Base-by-base conservation (phyloP, 2,329 filamentous ascomycete species). In the Leptographium wingfieldii region DNA sequence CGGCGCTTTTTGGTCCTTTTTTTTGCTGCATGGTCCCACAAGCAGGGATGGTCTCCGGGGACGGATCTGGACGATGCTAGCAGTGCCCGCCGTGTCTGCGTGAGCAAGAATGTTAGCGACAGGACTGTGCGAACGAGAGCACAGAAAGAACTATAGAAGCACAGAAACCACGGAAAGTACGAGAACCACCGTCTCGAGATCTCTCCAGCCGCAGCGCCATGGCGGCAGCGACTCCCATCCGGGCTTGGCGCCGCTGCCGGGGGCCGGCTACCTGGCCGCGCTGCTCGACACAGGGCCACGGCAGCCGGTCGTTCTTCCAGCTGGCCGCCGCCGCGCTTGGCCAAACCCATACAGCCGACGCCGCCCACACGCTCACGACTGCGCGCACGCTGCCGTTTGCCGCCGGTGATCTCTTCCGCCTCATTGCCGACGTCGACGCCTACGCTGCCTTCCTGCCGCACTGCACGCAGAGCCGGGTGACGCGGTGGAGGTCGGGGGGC, bases 381-480 rank as follows among this genome's bases (percentile, higher is more conserved):
- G 79, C 80, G 25, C 87, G 90, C 63, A 87, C 80, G 4, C 85
- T 97, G 16, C 87, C 88, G 16, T 95, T 95, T 77, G 75, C 85
- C 0, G 77, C 84, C 38, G 68, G 73, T 5, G 77, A 83, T 1
- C 84, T 99, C 66, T 99, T 94, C 81, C 78, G 79, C 65, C 81
- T 96, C 59, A 92, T 99, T 71, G 85, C 91, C 74, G 90, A 96
- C 73, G 85, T 99, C 65, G 83, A 90, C 72, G 84, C 83, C 64
- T 99, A 99, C 81, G 77, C 80, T 46, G 72, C 77, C 65, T 99
- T 97, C 78, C 83, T 99, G n/a, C 94, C 94, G 12, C 96, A 95
- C 80, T 95, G 92, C 74, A 81, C 83, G 52, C 78, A 77, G 54
- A 92, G 88, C 46, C 80, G 78, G 62, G 90, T 97, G 49, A 96